Evolutionary conservation across 805 yeast genomes (phyloP), one percentile per base, ranked within the genome.

Genomic region (Trichomonascus vanleenenianus): DNA sequence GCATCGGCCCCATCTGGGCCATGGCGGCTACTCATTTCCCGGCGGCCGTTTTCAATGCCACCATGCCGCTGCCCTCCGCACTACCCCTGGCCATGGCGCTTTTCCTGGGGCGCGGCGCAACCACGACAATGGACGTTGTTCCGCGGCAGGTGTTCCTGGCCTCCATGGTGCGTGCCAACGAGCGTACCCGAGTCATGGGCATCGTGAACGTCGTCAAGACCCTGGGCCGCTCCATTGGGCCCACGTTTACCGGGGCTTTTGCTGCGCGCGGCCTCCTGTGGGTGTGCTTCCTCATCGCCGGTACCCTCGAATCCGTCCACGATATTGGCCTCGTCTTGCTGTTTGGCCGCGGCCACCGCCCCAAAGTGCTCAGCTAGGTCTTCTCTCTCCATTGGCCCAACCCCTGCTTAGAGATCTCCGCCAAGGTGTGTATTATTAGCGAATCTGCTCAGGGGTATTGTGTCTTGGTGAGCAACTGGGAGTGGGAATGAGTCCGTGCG

Each of bases 151-250:
- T 85, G 5, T 67, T 87, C 37, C 65, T 87, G 43, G 81, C 93
- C 0, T 74, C 84, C 2, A 71, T 86, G 18, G 78, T 87, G 38
- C 71, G 71, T 18, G 73, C 75, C 33, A 64, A 70, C 10, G 95
- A 86, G 49, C 65, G 89, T 44, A 79, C 94, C 2, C 76, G 74
- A 52, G 91, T 83, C 1, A 74, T 87, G 82, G 96, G 96, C 2
- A 71, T 84, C 18, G 95, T 87, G 9, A 87, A 86, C 56, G 79
- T 87, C 22, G 87, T 84, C 22, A 85, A 85, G 61, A 88, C 95
- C 0, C 71, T 82, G 50, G 91, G 94, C 0, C 74, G 93, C 57
- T 78, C 89, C 44, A 58, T 83, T 9, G 94, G 95, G 0, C 95
- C 95, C 1, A 59, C 75, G 14, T 72, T 84, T 54, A 82, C 94